Evolutionary conservation across 495 filamentous ascomycete species (phyloP).

Genomic region (Xylaria intraflava): DNA sequence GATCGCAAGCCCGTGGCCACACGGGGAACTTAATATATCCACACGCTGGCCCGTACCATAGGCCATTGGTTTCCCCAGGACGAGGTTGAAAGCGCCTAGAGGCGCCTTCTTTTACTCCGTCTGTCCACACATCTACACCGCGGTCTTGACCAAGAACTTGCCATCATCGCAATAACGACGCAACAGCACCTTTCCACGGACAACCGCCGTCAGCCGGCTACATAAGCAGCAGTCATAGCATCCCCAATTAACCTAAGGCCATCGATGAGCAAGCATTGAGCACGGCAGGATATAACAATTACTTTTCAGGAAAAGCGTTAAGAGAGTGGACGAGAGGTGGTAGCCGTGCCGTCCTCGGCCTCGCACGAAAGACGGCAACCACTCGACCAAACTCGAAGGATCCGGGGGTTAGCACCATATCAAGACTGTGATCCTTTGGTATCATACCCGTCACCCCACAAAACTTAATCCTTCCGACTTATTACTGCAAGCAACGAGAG

Average conservation of each 20-base stretch:
- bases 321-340: slow-evolving; percentile 1
- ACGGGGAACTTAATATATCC: neutral
- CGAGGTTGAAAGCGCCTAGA: slow-evolving; percentile 3
- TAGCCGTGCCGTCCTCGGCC: slow-evolving; percentile 1
- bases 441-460: neutral
- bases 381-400: neutral
- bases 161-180: neutral
- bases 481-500: neutral
- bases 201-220: neutral
- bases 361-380: slow-evolving; percentile 1
- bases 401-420: no score
- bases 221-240: neutral
- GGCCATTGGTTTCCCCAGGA: neutral
- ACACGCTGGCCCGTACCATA: neutral
- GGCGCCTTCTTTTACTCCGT: neutral
- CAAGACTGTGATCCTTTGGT: no score
- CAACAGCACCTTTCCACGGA: neutral
- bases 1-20: neutral
- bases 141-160: neutral
- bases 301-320: neutral
- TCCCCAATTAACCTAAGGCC: neutral
- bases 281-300: neutral
- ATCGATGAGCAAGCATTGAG: neutral
- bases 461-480: neutral
- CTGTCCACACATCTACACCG: neutral